Evolutionary conservation across 2,329 filamentous ascomycete species (phyloP), one percentile per base, ranked within the genome.

Genomic region (Blumeria hordei): DNA sequence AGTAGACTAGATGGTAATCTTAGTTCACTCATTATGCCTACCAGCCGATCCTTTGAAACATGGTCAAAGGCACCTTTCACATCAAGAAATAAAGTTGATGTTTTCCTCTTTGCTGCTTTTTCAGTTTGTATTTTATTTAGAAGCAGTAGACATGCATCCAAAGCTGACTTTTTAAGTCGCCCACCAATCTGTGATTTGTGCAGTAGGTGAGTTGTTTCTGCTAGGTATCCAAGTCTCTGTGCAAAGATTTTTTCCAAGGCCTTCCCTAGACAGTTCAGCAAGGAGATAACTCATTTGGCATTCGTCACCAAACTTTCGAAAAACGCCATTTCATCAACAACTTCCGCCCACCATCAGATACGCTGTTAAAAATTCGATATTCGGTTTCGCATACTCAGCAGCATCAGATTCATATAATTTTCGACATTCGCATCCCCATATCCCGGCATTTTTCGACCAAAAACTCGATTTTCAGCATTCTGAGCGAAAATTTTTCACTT

Each of bases 211-310:
- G 44, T 21, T 47, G 44, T 47, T 14, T 47, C 44, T 21, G 44
- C n/a, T 47, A 47, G 33, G 14, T 35, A 52, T 12, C 49, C 49
- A 34, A 52, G 49, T 37, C 49, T 52, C 36, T 52, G 35, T 3
- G 49, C 49, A 34, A 52, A 2, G 7, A 52, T 52, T n/a, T n/a
- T 52, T 52, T 52, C 16, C 16, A 52, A n/a, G 10, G 6, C 14
- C 8, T 52, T 52, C 9, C 49, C n/a, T 2, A 52, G 49, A 18
- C 16, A 52, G 16, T 52, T 55, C 9, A 47, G 53, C 6, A 55
- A 14, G 8, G 53, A 55, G 2, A 55, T 55, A 33, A 55, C 18
- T 37, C 35, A n/a, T n/a, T n/a, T n/a, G n/a, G n/a, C n/a, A n/a
- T n/a, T n/a, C n/a, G n/a, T n/a, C n/a, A n/a, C n/a, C n/a, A n/a